Conservation (phyloP, 225 moss, liverwort and hornwort genomes). For the Polytrichum formosum region DNA sequence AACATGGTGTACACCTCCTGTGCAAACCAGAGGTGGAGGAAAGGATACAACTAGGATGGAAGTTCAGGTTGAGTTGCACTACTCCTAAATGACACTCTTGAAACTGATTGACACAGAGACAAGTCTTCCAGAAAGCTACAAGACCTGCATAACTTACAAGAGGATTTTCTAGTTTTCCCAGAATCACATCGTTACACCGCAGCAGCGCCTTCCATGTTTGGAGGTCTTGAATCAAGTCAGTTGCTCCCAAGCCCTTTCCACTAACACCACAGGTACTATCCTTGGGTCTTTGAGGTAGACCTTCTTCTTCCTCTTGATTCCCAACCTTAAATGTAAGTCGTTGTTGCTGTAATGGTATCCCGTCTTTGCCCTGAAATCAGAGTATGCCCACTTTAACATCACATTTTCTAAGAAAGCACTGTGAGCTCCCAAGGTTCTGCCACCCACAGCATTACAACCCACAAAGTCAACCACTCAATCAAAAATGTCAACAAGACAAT, state of each 20-base stretch:
- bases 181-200: constrained; percentile 42
- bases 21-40: no score
- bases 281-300: constrained; percentile 38
- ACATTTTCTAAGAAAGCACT: no score
- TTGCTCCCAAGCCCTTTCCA: constrained; percentile 27
- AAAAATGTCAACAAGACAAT: no score
- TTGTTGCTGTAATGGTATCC: constrained; percentile 49
- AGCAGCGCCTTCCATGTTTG: constrained; percentile 47
- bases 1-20: no score
- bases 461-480: no score
- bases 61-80: no score
- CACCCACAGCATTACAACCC: no score
- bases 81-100: no score
- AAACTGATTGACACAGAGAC: not conserved
- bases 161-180: constrained; percentile 43
- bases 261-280: constrained; percentile 26
- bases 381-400: no score
- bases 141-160: constrained; percentile 27
- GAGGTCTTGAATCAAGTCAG: constrained; percentile 46
- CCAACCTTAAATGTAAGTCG: constrained; percentile 50
- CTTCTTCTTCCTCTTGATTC: constrained; percentile 44
- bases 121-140: constrained; percentile 6
- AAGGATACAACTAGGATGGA: no score
- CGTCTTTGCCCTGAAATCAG: constrained; percentile 48
- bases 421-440: no score